Conservation (phyloP, 257 asterid species). For the Nicotiana tabacum region DNA sequence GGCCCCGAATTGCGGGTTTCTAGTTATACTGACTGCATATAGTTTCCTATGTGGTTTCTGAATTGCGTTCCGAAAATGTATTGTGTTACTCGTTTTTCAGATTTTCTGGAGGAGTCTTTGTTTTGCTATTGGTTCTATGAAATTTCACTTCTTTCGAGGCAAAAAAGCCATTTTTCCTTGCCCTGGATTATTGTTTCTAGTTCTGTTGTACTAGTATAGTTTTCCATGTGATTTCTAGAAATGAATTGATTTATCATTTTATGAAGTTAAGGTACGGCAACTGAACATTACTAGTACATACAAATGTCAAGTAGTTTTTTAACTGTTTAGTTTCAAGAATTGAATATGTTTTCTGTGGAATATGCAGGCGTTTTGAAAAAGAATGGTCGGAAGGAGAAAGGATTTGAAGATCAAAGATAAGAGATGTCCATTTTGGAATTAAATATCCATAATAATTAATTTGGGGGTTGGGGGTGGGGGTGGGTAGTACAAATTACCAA, state of each 20-base stretch:
- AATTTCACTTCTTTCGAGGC: background rate
- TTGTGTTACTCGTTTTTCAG: no score
- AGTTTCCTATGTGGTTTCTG: no score
- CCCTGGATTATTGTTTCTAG: background rate
- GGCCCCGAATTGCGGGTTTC: no score
- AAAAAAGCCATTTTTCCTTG: background rate
- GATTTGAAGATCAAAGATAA: slow-evolving; percentile 35
- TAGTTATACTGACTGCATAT: no score
- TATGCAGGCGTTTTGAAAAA: slow-evolving; percentile 34
- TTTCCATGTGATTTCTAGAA: background rate
- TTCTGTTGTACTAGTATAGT: background rate
- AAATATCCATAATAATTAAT: background rate
- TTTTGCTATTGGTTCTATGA: background rate
- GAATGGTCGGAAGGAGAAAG: slow-evolving; percentile 23
- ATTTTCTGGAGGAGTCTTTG: background rate
- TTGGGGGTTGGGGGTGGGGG: background rate
- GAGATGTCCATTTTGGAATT: background rate
- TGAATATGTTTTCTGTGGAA: background rate
- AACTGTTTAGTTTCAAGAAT: background rate
- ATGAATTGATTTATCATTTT: background rate
- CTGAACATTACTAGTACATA: background rate
- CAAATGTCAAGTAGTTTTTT: background rate
- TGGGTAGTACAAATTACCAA: slow-evolving; percentile 7
- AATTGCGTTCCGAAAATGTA: no score
- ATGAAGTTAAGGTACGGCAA: background rate